Evolutionary conservation across 495 filamentous ascomycete species (phyloP), one percentile per base, ranked within the genome.

Genomic region (Aspergillus cristatus): DNA sequence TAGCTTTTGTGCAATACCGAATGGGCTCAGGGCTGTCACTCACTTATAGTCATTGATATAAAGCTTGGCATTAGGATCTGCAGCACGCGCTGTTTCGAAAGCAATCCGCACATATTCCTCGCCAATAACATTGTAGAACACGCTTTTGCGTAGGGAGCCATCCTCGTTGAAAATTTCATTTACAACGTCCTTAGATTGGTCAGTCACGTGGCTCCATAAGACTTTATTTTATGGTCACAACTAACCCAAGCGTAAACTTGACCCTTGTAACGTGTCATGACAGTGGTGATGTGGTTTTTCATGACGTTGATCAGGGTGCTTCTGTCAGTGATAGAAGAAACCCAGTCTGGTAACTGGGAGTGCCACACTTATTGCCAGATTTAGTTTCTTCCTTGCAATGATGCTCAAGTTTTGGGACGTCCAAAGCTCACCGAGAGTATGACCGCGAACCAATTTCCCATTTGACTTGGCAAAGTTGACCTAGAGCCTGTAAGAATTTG

Each of bases 111-210:
- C 65, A 51, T 67, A 83, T 38, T 71, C 67, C 36, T 71, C 65
- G 7, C 76, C 76, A 16, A 79, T 48, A 10, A 74, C 62, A 17
- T 66, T 59, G 60, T 67, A 75, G 60, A 79, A 80, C 33, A 72
- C 58, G 34, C 53, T 68, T 37, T 63, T 39, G 34, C 78, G 71
- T 44, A 73, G 74, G n/a, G 67, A 67, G 22, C 78, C 81, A 47
- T 80, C 72, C 34, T 84, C 81, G 42, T 79, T 71, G 43, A 84
- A 72, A 22, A 75, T 74, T 53, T 86, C 80, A 57, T 84, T 84
- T 13, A 82, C 67, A 1, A 86, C 81, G 48, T 84, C 79, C 75
- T 65, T n/a, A n/a, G n/a, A n/a, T n/a, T n/a, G n/a, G n/a, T n/a
- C n/a, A 28, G 15, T 29, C 40, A 62, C 25, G 46, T 33, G n/a